Conservation (phyloP, 441 rosid species). For the Pelargonium myrrhifolium region DNA sequence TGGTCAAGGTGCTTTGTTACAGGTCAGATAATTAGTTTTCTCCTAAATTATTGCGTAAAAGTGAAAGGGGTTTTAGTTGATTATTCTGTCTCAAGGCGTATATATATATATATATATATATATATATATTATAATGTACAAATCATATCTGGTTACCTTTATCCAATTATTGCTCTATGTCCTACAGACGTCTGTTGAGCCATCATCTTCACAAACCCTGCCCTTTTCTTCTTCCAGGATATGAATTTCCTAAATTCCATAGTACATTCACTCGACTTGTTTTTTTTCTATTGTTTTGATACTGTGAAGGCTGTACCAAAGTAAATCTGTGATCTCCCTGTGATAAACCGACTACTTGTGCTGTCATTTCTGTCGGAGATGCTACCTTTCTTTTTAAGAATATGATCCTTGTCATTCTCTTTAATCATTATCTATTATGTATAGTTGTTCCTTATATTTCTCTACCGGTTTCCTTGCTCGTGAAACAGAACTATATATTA, state of each 20-base stretch:
- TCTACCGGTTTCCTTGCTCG: background rate
- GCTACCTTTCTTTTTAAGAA: background rate
- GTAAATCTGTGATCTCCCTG: background rate
- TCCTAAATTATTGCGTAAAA: background rate
- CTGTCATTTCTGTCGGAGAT: background rate
- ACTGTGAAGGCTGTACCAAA: background rate
- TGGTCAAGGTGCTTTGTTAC: constrained; percentile 62
- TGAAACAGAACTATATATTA: background rate
- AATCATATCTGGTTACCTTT: background rate
- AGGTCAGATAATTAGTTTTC: constrained; percentile 40
- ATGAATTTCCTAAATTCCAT: background rate
- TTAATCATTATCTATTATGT: background rate
- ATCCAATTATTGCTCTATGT: background rate
- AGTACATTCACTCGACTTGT: background rate
- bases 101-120: background rate
- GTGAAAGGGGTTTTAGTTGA: background rate
- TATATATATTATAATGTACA: background rate
- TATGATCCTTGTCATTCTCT: background rate
- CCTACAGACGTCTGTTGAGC: background rate
- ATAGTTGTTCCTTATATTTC: background rate
- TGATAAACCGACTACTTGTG: background rate
- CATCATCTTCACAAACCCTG: background rate
- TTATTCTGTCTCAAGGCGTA: background rate
- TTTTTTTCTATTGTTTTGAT: background rate
- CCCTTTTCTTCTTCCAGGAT: background rate